Evolutionary conservation across 2,329 filamentous ascomycete genomes (phyloP).

Genomic region (Trichoderma citrinoviride): DNA sequence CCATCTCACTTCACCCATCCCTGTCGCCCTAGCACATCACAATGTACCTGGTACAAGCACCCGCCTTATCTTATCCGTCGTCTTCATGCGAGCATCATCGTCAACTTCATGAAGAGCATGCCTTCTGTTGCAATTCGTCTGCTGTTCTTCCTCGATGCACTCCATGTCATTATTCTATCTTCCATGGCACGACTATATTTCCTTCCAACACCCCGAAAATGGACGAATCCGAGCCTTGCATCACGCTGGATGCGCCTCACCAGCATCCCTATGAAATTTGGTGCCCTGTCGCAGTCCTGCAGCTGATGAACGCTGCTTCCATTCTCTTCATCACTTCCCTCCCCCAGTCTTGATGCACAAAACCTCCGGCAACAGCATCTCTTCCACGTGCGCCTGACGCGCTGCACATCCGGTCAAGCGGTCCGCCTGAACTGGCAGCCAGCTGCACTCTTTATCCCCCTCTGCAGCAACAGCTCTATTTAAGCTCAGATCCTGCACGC

Average conservation of each 20-base stretch:
- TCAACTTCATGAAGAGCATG: background rate
- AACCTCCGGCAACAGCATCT: background rate
- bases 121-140: background rate
- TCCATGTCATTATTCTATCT: background rate
- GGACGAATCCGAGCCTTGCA: background rate
- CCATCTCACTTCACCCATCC: background rate
- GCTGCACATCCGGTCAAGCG: background rate
- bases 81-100: background rate
- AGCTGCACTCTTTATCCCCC: background rate
- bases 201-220: background rate
- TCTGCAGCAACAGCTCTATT: too few relatives aligned
- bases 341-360: background rate
- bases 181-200: background rate
- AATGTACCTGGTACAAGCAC: background rate
- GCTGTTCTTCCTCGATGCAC: background rate
- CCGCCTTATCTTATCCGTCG: constrained; percentile 18
- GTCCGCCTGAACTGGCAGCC: background rate
- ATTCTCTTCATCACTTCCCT: background rate
- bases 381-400: background rate
- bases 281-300: background rate
- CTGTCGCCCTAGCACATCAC: background rate
- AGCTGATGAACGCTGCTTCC: background rate
- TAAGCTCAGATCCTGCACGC: background rate
- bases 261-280: background rate
- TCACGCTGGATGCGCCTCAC: background rate